Base-by-base conservation (phyloP, 164 flowering plant species). In the Buxus sempervirens region DNA sequence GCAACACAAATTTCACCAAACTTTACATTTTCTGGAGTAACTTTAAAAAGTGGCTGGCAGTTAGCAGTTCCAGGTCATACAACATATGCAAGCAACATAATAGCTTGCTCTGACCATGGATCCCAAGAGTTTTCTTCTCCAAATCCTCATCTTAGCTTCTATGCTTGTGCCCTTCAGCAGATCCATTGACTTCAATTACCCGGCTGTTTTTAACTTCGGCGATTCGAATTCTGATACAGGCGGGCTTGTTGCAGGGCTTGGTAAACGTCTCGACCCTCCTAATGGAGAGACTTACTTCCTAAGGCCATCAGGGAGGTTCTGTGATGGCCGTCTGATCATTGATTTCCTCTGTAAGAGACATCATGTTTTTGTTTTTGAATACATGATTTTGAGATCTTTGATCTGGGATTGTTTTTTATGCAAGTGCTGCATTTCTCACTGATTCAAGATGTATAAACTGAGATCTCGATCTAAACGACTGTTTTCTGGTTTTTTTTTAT, bases 161-260 rank as follows among this genome's bases (percentile, higher is more conserved):
- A 28, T 54, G 18, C 27, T 58, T 64, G 36, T 16, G 21, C 19
- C 9, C 25, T 53, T 25, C 15, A 38, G 23, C 24, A 60, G 42
- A 12, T 65, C 82, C 27, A 65, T 80, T 5, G 69, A 77, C 53
- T 81, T 84, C 79, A 75, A 75, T 62, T 77, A 65, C 21, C 86
- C 88, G 14, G 88, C 87, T 1, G 76, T 84, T 49, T 86, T 89
- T 80, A 89, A 89, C 77, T 87, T 89, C 21, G 94, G 94, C 0
- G 94, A 89, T 51, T 89, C 94, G 1, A 89, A 89, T 74, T 89
- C 91, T 15, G 94, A 89, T 62, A 84, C 90, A 0, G 91, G 95
- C 0, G 76, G 72, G 0, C 80, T 87, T 7, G 73, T 82, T 6
- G 79, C 85, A 5, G 87, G 84, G n/a, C 60, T 72, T 13, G 90